A percentile compares a stretch with the other conserved stretches of the same genome.
Evolutionary conservation across 1,139 yeast genomes (phyloP).

Genomic region (Suhomyces maxii): DNA sequence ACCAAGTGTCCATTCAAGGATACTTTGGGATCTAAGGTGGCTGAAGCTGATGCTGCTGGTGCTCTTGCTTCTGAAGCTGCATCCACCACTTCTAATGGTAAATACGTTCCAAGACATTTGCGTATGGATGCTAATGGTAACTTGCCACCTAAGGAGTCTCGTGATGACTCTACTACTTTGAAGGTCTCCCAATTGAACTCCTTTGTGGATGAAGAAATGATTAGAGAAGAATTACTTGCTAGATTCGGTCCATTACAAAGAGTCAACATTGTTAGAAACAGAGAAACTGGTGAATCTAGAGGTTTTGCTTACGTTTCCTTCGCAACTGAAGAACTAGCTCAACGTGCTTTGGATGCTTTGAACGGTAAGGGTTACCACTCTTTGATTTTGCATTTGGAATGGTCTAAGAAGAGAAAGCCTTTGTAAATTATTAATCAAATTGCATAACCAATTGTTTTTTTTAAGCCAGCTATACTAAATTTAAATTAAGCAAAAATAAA

Average conservation of each 20-base stretch:
- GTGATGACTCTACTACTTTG: constrained; percentile 87
- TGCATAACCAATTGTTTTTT: not conserved
- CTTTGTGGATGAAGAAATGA: constrained; percentile 78
- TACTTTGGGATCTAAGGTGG: constrained; percentile 63
- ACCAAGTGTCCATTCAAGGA: constrained; percentile 95
- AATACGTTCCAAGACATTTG: constrained; percentile 79
- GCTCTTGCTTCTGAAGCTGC: constrained; percentile 37
- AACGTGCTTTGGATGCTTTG: constrained; percentile 72
- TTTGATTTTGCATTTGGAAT: constrained; percentile 80
- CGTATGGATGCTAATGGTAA: constrained; percentile 63
- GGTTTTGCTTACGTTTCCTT: constrained; percentile 97
- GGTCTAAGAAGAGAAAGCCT: constrained; percentile 40
- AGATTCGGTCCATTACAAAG: constrained; percentile 76
- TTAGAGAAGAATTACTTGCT: constrained; percentile 70
- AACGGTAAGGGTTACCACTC: constrained; percentile 93
- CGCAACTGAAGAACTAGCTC: constrained; percentile 67
- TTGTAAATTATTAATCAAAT: too few relatives aligned
- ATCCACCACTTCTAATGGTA: constrained; percentile 32
- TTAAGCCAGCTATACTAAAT: not conserved
- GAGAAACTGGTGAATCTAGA: constrained; percentile 91
- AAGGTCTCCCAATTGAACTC: constrained; percentile 90
- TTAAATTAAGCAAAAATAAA: too few relatives aligned
- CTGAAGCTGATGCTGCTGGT: constrained; percentile 32
- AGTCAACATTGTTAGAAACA: constrained; percentile 83
- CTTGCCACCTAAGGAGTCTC: constrained; percentile 52